Evolutionary conservation across 495 filamentous ascomycete species (phyloP).

Genomic region (Xylaria flabelliformis): DNA sequence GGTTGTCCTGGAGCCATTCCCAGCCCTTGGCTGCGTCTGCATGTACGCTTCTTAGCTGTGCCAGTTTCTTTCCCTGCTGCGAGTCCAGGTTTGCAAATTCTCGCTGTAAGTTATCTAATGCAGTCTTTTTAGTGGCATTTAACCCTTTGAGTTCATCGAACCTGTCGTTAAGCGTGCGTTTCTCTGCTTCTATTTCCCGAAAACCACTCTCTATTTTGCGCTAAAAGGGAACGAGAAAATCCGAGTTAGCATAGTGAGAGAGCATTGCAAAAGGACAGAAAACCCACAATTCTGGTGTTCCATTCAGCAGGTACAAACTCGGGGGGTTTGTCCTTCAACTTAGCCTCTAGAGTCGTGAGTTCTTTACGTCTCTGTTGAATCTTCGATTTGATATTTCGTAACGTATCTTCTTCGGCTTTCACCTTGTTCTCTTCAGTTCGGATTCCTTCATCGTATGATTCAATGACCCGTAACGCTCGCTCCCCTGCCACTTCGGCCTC

Average conservation of each 20-base stretch:
- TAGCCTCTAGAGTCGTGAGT: conserved; percentile 52
- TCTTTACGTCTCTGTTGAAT: conserved; percentile 49
- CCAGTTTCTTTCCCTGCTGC: conserved; percentile 75
- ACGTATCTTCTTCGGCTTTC: conserved; percentile 62
- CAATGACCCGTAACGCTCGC: conserved; percentile 54
- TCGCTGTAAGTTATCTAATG: conserved; percentile 43
- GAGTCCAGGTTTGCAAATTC: conserved; percentile 72
- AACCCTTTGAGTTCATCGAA: conserved; percentile 35
- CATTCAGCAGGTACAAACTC: conserved; percentile 57
- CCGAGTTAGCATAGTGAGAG: neutral
- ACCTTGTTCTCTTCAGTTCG: conserved; percentile 61
- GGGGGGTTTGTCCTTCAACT: conserved; percentile 52
- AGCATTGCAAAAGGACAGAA: neutral
- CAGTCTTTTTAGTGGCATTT: conserved; percentile 33
- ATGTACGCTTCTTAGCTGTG: conserved; percentile 62
- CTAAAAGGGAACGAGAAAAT: conserved; percentile 34
- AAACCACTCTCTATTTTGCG: conserved; percentile 54
- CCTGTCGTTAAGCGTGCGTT: conserved; percentile 42
- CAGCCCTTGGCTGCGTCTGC: conserved; percentile 71
- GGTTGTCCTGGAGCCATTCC: conserved; percentile 79
- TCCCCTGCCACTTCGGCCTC: conserved; percentile 61
- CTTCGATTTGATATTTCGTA: conserved; percentile 59
- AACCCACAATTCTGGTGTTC: conserved; percentile 62
- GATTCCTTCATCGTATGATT: conserved; percentile 58
- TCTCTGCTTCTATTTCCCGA: conserved; percentile 53